Evolutionary conservation across 208 protist genomes (phyloP), one percentile per base, ranked within the genome.

Genomic region (Naegleria lovaniensis): DNA sequence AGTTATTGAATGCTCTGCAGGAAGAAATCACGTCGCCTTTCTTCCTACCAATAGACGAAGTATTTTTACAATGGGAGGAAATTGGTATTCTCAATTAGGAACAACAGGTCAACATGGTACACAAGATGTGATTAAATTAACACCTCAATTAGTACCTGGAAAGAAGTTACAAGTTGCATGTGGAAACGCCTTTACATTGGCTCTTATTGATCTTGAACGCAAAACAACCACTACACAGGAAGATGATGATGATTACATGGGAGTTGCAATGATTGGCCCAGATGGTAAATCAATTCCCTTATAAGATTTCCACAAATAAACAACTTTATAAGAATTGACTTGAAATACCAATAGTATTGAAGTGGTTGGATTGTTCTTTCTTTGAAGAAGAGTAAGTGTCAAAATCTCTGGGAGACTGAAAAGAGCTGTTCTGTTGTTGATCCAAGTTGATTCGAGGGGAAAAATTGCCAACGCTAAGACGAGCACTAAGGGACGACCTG

Each of bases 151-250:
- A 36, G 29, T 79, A 36, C 67, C 67, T 79, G 67, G 67, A 11
- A 79, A 79, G 67, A 79, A 79, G n/a, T 79, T 79, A 79, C 67
- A 79, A 36, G n/a, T 79, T 19, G 67, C 67, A 36, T 79, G 16
- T 29, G 67, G 67, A 15, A 79, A 33, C 9, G 25, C 5, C n/a
- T 79, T 79, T 33, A 36, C 67, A 36, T 36, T 79, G 67, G 67
- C 67, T 36, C n/a, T 79, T 13, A 13, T 33, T 79, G 25, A 79
- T 79, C n/a, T 79, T 19, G 67, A 79, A 67, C 22, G 22, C 19
- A 15, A 67, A 19, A 1, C 22, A 15, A 13, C 43, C 43, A 1
- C 43, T 48, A 48, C 43, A 48, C 43, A 67, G 11, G 55, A 29
- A 29, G 55, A 67, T 29, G 55, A 67, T 22, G 55, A 67, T 67